Evolutionary conservation across 192 early-diverging fungal genomes (phyloP), one percentile per base, ranked within the genome.

Genomic region (Jimgerdemannia flammicorona): DNA sequence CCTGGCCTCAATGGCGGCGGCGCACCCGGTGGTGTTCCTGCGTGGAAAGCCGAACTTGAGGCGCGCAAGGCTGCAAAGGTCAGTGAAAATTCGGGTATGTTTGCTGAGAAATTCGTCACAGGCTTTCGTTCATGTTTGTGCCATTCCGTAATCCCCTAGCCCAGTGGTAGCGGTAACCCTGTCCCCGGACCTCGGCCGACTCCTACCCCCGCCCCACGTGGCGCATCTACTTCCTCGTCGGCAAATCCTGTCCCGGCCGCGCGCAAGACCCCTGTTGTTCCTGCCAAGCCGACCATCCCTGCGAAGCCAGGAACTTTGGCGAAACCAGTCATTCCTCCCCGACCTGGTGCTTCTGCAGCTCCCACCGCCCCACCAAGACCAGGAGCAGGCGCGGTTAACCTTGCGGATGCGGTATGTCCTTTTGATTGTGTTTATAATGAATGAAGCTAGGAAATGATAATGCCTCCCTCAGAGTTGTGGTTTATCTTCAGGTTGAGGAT

Each of bases 21-120:
- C 71, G 74, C 70, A 4, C 29, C 40, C 9, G 72, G 75, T 66
- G 86, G 86, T 72, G 83, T 85, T 44, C 84, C 84, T 66, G 80
- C 81, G 41, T 89, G 88, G 88, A 87, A 86, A 70, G 84, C 84
- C 9, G 85, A 85, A 70, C 68, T 89, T 20, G 88, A 87, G 75
- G 88, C 88, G 8, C 84, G 84, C 78, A 87, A 86, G 70, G 84
- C 88, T 66, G 83, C 83, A 18, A 79, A 70, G 41, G 70, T 66
- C 78, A 19, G 69, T 41, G 70, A 74, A 40, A 74, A 3, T 17
- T 14, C 41, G 9, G 3, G 63, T 39, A 3, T 18, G 20, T 66
- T 54, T 17, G 8, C 20, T 44, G 3, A 40, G 14, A 14, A 17
- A 7, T 42, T 69, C 42, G 43, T 59, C 49, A 29, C 29, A 1